phyloP scores from a whole-genome alignment of 495 filamentous ascomycete genomes.

The Bacidia rubella region DNA sequence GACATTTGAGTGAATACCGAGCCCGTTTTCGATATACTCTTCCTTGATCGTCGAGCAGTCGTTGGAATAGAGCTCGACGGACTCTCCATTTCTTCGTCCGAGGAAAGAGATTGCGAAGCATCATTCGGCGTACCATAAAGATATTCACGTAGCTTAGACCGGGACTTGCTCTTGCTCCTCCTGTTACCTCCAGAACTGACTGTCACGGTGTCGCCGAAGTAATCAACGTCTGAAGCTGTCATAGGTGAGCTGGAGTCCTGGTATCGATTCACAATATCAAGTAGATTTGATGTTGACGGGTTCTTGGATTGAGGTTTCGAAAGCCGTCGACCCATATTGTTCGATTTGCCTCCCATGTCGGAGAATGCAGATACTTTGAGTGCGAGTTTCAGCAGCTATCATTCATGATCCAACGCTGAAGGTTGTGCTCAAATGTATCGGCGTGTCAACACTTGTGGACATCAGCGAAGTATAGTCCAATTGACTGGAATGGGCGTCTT shows the following conservation, averaged over 20 bases:
- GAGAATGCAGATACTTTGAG: not conserved
- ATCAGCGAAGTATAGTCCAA: not conserved
- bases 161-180: conserved; percentile 15
- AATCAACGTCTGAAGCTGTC: conserved; percentile 14
- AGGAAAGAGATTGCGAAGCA: conserved; percentile 9
- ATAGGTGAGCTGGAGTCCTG: conserved; percentile 9
- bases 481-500: not conserved
- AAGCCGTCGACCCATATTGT: conserved; percentile 25
- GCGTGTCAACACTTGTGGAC: not conserved
- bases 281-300: conserved; percentile 16
- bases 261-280: conserved; percentile 4
- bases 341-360: not conserved
- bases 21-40: conserved; percentile 12
- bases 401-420: too few species aligned
- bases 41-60: conserved; percentile 11
- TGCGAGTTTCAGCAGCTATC: too few species aligned
- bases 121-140: conserved; percentile 14
- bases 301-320: conserved; percentile 31
- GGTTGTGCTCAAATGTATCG: not conserved
- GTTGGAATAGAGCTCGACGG: conserved; percentile 5
- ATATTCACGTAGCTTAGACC: conserved; percentile 16
- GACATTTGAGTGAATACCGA: conserved; percentile 11
- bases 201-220: conserved; percentile 9
- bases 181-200: conserved; percentile 13
- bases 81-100: conserved; percentile 12